These are phyloP conservation scores for Lasiosphaeria ovina DNA, from an alignment of 495 filamentous ascomycete genomes.

Conservation along the genomic window DNA sequence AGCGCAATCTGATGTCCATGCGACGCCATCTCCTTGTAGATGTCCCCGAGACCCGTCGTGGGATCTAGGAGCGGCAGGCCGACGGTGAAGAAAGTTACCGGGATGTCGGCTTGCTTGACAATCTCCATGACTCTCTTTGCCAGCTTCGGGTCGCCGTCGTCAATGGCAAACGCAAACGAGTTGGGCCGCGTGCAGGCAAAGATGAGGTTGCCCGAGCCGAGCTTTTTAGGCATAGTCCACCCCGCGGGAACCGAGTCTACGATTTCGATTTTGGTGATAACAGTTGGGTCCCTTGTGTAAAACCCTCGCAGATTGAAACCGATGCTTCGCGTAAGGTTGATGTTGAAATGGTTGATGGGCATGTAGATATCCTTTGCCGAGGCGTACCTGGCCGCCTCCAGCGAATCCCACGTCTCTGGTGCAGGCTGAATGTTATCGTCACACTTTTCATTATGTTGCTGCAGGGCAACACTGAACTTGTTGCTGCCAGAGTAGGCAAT, in stretches of 20 bases:
- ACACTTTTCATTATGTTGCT: constrained; percentile 69
- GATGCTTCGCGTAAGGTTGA: constrained; percentile 58
- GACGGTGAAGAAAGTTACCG: constrained; percentile 78
- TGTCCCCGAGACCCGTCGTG: constrained; percentile 57
- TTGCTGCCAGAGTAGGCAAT: constrained; percentile 65
- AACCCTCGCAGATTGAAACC: constrained; percentile 71
- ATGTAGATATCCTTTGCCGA: constrained; percentile 64
- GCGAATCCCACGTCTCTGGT: constrained; percentile 71
- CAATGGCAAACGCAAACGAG: constrained; percentile 77
- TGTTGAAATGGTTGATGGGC: constrained; percentile 69
- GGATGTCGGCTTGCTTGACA: constrained; percentile 60
- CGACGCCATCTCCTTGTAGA: constrained; percentile 63
- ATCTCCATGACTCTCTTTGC: constrained; percentile 65
- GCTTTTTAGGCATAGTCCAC: constrained; percentile 57
- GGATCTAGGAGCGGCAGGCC: constrained; percentile 61
- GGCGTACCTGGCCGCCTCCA: constrained; percentile 68
- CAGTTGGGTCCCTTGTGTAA: constrained; percentile 53
- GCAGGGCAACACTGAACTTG: constrained; percentile 66
- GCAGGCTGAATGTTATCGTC: constrained; percentile 59
- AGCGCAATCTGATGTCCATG: constrained; percentile 73
- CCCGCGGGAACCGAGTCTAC: constrained; percentile 51
- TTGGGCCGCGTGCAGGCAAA: constrained; percentile 69
- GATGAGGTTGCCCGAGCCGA: constrained; percentile 59
- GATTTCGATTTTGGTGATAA: constrained; percentile 63
- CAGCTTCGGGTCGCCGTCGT: constrained; percentile 65